phyloP scores from a whole-genome alignment of 2,329 filamentous ascomycete species.

The Pseudogymnoascus sp. region DNA sequence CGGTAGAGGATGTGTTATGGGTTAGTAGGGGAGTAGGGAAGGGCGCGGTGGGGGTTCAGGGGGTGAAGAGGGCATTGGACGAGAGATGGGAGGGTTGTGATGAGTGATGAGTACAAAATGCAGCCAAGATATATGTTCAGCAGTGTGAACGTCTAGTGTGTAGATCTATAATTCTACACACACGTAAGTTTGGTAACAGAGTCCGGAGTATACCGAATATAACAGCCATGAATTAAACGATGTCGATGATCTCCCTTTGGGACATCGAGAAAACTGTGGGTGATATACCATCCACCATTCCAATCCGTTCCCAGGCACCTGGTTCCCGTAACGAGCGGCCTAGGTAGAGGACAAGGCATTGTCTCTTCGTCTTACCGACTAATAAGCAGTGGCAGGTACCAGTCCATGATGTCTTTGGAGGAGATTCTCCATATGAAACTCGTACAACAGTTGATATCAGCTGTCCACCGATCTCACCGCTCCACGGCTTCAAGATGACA shows the following conservation, averaged over 20 bases:
- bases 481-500: background rate
- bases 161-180: no score
- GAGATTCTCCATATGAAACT: background rate
- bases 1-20: conserved; percentile 53
- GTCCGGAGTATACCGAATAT: no score
- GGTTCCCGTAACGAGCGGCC: background rate
- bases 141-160: no score
- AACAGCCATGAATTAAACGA: background rate
- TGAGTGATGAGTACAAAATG: background rate
- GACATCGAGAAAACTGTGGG: background rate
- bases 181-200: no score
- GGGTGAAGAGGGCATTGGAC: conserved; percentile 33
- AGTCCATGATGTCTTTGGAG: background rate
- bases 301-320: background rate
- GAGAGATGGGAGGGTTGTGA: conserved; percentile 1
- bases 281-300: background rate
- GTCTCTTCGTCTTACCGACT: background rate
- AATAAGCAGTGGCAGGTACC: background rate
- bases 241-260: background rate
- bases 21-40: conserved; percentile 37
- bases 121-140: background rate
- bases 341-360: background rate
- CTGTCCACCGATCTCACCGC: background rate
- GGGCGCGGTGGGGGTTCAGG: conserved; percentile 51
- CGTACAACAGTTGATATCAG: background rate